Evolutionary conservation across 148 eudicot species (phyloP).

Genomic region (Chenopodium album): DNA sequence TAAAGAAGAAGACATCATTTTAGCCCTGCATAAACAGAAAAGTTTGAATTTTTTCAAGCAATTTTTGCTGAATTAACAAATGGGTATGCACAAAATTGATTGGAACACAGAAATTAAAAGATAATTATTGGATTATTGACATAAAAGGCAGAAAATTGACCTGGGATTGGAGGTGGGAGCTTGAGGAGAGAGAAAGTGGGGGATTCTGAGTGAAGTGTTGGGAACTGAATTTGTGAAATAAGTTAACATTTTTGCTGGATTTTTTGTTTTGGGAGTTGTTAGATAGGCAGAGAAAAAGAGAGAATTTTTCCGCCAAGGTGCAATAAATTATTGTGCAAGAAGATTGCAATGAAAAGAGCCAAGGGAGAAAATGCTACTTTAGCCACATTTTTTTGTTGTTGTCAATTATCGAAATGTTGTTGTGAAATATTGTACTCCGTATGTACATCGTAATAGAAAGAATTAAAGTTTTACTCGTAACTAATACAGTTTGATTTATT

Average conservation of each 20-base stretch:
- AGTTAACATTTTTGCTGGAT: slow-evolving; percentile 18
- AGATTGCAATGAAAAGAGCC: background rate
- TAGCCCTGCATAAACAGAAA: slow-evolving; percentile 36
- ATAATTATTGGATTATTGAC: background rate
- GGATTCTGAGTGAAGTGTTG: background rate
- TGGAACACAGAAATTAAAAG: background rate
- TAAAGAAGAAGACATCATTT: slow-evolving; percentile 44
- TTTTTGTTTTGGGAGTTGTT: background rate
- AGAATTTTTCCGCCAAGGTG: background rate
- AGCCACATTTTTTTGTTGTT: background rate
- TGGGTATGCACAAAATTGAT: background rate
- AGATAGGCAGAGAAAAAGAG: background rate
- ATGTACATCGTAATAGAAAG: too few relatives aligned
- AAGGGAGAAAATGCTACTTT: background rate
- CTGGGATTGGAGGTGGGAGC: slow-evolving; percentile 27
- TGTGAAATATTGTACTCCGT: too few relatives aligned
- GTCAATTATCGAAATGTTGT: too few relatives aligned
- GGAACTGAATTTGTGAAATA: background rate
- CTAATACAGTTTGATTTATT: too few relatives aligned
- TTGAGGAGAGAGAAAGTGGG: slow-evolving; percentile 20
- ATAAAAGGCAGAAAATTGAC: slow-evolving; percentile 20
- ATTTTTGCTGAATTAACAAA: background rate
- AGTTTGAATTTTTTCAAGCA: background rate
- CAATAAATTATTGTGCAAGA: background rate
- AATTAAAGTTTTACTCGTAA: too few relatives aligned